Conservation (phyloP, 2,329 filamentous ascomycete genomes). For the Stagonosporopsis tanaceti region DNA sequence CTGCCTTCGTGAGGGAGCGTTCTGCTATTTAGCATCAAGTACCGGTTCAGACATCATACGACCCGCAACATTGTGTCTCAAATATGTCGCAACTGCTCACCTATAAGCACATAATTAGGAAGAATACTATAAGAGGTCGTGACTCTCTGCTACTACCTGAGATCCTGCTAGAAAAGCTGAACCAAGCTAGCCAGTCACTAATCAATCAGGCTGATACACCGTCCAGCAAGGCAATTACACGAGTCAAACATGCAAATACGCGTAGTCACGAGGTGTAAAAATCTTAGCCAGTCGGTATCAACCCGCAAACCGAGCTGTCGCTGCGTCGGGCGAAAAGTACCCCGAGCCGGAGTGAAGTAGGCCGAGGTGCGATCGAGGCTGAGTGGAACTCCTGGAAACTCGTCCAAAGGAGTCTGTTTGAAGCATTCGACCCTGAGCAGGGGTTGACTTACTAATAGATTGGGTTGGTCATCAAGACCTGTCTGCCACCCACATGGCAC, state of each 20-base stretch:
- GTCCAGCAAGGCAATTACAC: neutral
- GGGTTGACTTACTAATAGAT: neutral
- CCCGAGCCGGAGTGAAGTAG: neutral
- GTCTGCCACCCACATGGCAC: neutral
- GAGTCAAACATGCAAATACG: neutral
- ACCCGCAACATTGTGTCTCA: too few species aligned
- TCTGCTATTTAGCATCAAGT: too few species aligned
- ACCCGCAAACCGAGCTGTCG: neutral
- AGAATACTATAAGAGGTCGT: too few species aligned
- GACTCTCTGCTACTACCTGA: too few species aligned
- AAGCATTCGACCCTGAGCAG: neutral
- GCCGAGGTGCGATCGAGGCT: neutral
- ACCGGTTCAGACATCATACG: too few species aligned
- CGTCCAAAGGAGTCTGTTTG: neutral
- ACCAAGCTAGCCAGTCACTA: neutral
- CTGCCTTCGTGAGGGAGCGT: too few species aligned
- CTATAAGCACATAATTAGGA: too few species aligned
- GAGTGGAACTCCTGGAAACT: neutral
- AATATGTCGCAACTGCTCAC: too few species aligned
- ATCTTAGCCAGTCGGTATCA: neutral
- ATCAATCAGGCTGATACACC: neutral
- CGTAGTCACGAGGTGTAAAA: neutral
- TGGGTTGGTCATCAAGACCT: neutral
- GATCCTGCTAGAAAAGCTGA: neutral
- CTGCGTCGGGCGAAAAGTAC: constrained; percentile 4